A percentile compares a stretch with the other conserved stretches of the same genome.
Conservation (phyloP, 2,329 filamentous ascomycete genomes). For the Furcasterigmium furcatum region DNA sequence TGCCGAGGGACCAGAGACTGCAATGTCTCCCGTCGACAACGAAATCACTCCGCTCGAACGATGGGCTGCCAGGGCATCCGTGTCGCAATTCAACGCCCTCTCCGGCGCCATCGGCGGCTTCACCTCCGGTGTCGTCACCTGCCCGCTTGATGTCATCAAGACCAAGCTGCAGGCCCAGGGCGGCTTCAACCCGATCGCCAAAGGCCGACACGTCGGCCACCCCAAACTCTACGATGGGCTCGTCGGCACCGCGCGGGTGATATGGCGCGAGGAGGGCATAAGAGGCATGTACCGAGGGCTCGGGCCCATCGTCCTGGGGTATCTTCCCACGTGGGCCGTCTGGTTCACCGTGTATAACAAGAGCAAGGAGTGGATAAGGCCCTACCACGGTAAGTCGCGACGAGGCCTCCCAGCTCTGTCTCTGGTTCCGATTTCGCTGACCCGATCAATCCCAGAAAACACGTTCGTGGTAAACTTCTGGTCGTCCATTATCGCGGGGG, state of each 20-base stretch:
- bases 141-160: conserved; percentile 97
- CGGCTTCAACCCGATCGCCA: conserved; percentile 61
- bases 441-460: conserved; percentile 53
- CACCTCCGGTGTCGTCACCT: conserved; percentile 90
- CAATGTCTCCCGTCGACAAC: conserved; percentile 13
- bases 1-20: conserved; percentile 8
- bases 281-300: conserved; percentile 90
- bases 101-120: conserved; percentile 88
- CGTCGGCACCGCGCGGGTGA: conserved; percentile 78
- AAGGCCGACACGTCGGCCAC: conserved; percentile 45
- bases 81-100: conserved; percentile 74
- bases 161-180: conserved; percentile 96
- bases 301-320: conserved; percentile 91
- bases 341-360: conserved; percentile 97
- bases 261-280: conserved; percentile 85
- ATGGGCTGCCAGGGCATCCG: conserved; percentile 54
- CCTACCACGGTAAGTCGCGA: conserved; percentile 54
- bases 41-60: conserved; percentile 45
- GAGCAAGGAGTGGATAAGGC: conserved; percentile 71
- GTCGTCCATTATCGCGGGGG: conserved; percentile 87
- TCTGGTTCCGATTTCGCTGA: conserved; percentile 4
- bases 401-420: neutral
- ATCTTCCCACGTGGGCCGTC: conserved; percentile 96
- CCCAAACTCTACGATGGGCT: conserved; percentile 77
- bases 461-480: conserved; percentile 77